Conservation (phyloP, 257 asterid genomes). For the Solanum sparsipilum region DNA sequence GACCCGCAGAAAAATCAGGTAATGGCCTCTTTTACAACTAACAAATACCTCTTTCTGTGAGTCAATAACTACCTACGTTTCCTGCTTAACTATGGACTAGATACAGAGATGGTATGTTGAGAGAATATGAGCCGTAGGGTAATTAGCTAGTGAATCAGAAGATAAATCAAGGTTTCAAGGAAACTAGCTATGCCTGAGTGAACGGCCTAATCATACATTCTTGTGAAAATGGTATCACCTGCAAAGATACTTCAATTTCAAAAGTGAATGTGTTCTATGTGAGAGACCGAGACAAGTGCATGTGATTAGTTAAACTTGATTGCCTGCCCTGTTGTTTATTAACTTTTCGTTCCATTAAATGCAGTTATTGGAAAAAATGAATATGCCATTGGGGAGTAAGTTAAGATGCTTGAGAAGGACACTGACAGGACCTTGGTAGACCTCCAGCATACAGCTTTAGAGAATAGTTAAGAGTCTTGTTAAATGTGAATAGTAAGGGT, state of each 20-base stretch:
- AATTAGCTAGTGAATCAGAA: background rate
- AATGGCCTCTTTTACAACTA: background rate
- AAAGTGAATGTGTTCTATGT: background rate
- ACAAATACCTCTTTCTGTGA: background rate
- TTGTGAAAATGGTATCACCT: background rate
- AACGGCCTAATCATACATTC: background rate
- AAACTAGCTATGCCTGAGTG: background rate
- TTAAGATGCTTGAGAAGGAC: slow-evolving; percentile 68
- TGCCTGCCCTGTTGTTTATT: background rate
- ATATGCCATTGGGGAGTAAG: slow-evolving; percentile 43
- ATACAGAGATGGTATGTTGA: background rate
- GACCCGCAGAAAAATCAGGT: slow-evolving; percentile 80
- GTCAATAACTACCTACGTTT: background rate
- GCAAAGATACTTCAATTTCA: too few species aligned
- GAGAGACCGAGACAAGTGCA: background rate
- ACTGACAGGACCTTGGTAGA: slow-evolving; percentile 79
- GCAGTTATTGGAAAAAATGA: slow-evolving; percentile 46
- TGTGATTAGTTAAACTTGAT: background rate
- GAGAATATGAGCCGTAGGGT: background rate
- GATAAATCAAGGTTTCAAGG: background rate
- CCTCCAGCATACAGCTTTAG: background rate
- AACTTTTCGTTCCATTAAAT: background rate
- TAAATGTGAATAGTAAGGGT: background rate
- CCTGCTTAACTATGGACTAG: background rate
- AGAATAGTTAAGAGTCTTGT: background rate